Base-by-base conservation (phyloP, 1,284 basidiomycete species). In the Fistulina hepatica region DNA sequence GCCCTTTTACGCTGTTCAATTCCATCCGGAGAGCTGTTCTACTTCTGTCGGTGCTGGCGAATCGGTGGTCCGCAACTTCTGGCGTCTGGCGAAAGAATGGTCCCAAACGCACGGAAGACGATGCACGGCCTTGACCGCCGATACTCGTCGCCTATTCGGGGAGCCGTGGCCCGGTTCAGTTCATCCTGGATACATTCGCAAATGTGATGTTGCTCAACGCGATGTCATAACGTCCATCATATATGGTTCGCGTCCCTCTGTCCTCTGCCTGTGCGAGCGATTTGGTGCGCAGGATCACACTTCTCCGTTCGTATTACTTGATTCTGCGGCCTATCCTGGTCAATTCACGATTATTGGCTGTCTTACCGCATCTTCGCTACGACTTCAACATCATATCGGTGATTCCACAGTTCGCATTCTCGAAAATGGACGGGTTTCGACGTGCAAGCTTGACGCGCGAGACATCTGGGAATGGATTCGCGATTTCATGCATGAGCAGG, bases 1-100 rank as follows among this genome's bases (percentile, higher is more conserved):
- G 44, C 88, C 92, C 1, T 85, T 93, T 48, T 93, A 83, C 77
- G 90, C 88, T 3, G 91, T 97, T 2, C 93, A 97, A 54, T 97
- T 95, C 52, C 94, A 97, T 56, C 94, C 93, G 1, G 93, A 94
- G 59, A 86, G 78, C 6, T 71, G 76, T 2, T 69, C 15, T 5
- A 31, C 77, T 45, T 84, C 80, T 3, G 58, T 62, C 33, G 70
- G 67, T 2, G 77, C 76, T 8, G 82, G 81, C 2, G 48, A 67
- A 12, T 66, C 74, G 37, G 69, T 84, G n/a, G 45, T 85, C 32
- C 54, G 54, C 11, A 86, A 84, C 53, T 86, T 86, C 50, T 86
- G 80, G 79, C 53, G 56, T 11, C 59, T 83, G 13, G 73, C 79
- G 12, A 60, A 63, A 35, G 54, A 57, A 15, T 85, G 82, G 79